Evolutionary conservation across 257 asterid species (phyloP).

Genomic region (Henckelia pumila): DNA sequence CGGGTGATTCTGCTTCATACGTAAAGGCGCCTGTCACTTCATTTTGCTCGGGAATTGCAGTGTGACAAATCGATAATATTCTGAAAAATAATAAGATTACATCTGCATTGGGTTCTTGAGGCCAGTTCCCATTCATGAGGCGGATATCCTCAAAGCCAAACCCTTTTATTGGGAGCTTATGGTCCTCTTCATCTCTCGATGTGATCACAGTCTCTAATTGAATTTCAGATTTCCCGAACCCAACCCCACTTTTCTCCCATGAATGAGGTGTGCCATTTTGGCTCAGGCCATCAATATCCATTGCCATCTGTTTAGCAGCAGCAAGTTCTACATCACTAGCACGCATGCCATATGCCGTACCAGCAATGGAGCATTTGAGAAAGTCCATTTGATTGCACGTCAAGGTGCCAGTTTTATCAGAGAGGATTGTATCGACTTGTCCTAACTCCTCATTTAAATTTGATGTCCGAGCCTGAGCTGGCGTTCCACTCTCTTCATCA

Average conservation of each 20-base stretch:
- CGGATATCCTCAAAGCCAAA: constrained; percentile 86
- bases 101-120: constrained; percentile 62
- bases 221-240: constrained; percentile 51
- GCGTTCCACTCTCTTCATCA: constrained; percentile 87
- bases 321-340: constrained; percentile 95
- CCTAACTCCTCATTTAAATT: too few species aligned
- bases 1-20: constrained; percentile 95
- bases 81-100: constrained; percentile 66
- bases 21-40: constrained; percentile 64
- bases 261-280: constrained; percentile 37
- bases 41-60: constrained; percentile 88
- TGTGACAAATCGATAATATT: constrained; percentile 80
- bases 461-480: too few species aligned
- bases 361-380: constrained; percentile 92
- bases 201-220: constrained; percentile 66
- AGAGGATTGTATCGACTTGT: too few species aligned
- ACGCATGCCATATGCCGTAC: constrained; percentile 64
- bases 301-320: constrained; percentile 84
- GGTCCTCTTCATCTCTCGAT: constrained; percentile 45
- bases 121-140: constrained; percentile 82
- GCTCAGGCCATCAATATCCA: constrained; percentile 65
- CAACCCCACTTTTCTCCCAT: constrained; percentile 35
- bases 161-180: constrained; percentile 63
- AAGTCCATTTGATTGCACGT: constrained; percentile 99
- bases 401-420: too few species aligned